Evolutionary conservation across 768 basidiomycete genomes (phyloP).

Genomic region (Boletus rubroflammeus): DNA sequence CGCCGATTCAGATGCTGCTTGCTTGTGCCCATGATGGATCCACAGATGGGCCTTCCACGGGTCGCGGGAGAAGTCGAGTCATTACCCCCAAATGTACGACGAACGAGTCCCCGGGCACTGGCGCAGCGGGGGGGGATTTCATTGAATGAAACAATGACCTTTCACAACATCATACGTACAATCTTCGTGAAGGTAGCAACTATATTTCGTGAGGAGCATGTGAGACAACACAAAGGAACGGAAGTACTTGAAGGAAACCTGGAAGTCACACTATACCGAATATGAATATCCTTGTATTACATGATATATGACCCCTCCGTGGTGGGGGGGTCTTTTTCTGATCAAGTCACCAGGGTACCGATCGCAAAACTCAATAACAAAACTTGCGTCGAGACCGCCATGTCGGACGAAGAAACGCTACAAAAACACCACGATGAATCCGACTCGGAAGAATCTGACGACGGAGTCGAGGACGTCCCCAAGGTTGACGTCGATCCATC

Average conservation of each 20-base stretch:
- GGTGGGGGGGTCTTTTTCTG: conserved; percentile 9
- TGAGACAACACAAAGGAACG: background rate
- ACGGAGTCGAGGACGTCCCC: conserved; percentile 50
- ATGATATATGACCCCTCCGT: conserved; percentile 8
- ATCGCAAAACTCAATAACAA: conserved; percentile 11
- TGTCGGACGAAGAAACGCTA: conserved; percentile 68
- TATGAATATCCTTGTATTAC: conserved; percentile 10
- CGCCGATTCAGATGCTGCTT: background rate
- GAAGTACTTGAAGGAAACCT: background rate
- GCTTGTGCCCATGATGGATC: background rate
- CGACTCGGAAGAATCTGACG: conserved; percentile 67
- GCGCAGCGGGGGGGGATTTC: background rate
- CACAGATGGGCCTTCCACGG: background rate
- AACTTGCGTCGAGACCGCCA: conserved; percentile 27
- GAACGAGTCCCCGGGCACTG: background rate
- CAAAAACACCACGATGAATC: conserved; percentile 65
- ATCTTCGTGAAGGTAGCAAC: background rate
- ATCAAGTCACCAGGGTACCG: conserved; percentile 14
- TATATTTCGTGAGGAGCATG: background rate
- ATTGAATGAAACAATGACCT: background rate
- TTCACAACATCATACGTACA: background rate
- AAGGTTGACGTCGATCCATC: conserved; percentile 75
- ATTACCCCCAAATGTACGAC: background rate
- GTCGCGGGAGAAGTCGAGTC: conserved; percentile 9
- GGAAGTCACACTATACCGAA: no score